Evolutionary conservation across 208 protist species (phyloP).

Genomic region (Crithidia sp.): DNA sequence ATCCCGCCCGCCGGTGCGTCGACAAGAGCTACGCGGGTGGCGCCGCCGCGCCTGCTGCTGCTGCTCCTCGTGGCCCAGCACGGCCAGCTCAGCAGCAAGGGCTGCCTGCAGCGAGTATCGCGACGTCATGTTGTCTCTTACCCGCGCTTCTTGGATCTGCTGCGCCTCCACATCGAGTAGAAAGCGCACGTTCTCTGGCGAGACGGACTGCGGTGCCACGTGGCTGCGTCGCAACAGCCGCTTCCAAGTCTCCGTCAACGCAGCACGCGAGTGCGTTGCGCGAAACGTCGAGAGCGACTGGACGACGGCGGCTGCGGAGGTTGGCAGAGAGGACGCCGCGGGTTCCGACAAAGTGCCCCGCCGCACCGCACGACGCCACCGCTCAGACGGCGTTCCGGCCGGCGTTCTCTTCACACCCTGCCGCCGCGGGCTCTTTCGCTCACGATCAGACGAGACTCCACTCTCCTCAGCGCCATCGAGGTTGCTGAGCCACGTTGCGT

Average conservation of each 20-base stretch:
- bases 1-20: neutral
- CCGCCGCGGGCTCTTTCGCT: neutral
- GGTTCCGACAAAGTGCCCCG: conserved; percentile 13
- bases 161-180: conserved; percentile 40
- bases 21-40: conserved; percentile 1
- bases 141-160: conserved; percentile 36
- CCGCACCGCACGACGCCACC: conserved; percentile 32
- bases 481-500: conserved; percentile 42
- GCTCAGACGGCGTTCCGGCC: neutral
- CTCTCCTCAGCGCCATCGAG: neutral
- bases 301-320: conserved; percentile 15
- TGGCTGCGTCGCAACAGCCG: conserved; percentile 32
- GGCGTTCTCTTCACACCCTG: neutral
- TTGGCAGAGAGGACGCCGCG: conserved; percentile 2
- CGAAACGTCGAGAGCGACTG: conserved; percentile 25
- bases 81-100: conserved; percentile 61
- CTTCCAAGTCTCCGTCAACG: conserved; percentile 33
- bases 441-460: neutral
- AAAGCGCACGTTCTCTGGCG: conserved; percentile 32
- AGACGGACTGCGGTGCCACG: conserved; percentile 16
- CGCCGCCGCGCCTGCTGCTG: conserved; percentile 5
- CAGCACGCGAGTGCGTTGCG: conserved; percentile 17
- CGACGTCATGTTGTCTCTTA: conserved; percentile 53
- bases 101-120: conserved; percentile 78
- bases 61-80: conserved; percentile 35